Percentiles rank a stretch among this genome's conserved stretches.
Conservation (phyloP, 1,139 yeast species). For the Saccharomycopsis crataegensis region DNA sequence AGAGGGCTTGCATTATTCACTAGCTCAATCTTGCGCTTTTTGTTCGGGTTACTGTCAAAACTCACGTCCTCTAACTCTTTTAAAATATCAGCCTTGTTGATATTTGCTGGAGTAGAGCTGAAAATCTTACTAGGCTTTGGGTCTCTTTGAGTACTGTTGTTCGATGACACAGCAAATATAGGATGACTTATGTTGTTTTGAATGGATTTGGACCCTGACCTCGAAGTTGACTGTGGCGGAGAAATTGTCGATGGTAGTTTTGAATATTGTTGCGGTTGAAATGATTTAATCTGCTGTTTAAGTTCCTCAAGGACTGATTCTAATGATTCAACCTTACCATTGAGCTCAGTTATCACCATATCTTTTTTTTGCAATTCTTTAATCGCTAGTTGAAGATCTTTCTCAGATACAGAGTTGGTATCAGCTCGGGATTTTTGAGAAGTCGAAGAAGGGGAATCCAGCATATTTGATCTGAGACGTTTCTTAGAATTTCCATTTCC, state of each 20-base stretch:
- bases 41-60: no score
- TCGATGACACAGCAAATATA: no score
- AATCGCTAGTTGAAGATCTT: not conserved
- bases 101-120: not conserved
- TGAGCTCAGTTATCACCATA: slow-evolving; percentile 9
- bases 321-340: slow-evolving; percentile 5
- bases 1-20: no score
- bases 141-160: no score
- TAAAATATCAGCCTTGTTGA: not conserved
- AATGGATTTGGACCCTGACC: not conserved
- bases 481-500: not conserved
- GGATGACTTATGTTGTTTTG: not conserved
- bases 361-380: slow-evolving; percentile 11
- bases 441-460: not conserved
- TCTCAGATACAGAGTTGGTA: not conserved
- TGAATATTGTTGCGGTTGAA: not conserved
- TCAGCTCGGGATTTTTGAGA: not conserved
- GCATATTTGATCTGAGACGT: not conserved
- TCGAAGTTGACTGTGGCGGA: not conserved
- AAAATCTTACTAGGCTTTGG: no score
- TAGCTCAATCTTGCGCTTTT: no score
- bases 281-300: not conserved
- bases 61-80: no score
- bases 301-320: not conserved
- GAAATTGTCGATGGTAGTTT: not conserved